phyloP scores from a whole-genome alignment of 768 basidiomycete species.

The Naganishia friedmannii region DNA sequence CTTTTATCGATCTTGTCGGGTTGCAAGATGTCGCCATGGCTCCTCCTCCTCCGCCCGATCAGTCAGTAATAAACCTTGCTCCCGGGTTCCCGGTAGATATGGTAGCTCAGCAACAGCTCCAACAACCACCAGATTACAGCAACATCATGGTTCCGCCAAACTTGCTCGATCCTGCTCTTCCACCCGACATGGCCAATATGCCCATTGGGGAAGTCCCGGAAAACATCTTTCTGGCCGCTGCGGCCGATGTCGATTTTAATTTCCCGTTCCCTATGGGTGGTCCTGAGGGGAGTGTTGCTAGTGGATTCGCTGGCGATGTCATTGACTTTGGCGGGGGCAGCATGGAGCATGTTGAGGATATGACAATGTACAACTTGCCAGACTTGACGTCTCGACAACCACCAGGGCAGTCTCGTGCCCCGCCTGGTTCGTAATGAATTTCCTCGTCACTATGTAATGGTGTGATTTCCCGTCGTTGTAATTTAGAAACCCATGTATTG shows the following conservation, averaged over 20 bases:
- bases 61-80: not conserved
- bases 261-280: constrained; percentile 15
- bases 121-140: constrained; percentile 1
- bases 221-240: constrained; percentile 20
- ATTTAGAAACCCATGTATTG: not conserved
- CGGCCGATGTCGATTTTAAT: constrained; percentile 16
- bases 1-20: not conserved
- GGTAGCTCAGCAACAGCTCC: not conserved
- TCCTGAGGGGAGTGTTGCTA: not conserved
- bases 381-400: constrained; percentile 11
- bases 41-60: not conserved
- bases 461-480: not conserved
- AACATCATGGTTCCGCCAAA: constrained; percentile 11
- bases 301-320: not conserved
- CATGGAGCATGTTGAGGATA: not conserved
- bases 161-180: constrained; percentile 18
- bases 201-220: constrained; percentile 20
- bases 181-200: constrained; percentile 21
- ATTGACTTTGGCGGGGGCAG: constrained; percentile 8
- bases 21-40: not conserved
- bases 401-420: constrained; percentile 15
- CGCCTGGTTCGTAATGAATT: not conserved
- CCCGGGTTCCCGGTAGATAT: constrained; percentile 1
- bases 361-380: constrained; percentile 14
- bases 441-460: not conserved